Base-by-base conservation (phyloP, 2,329 filamentous ascomycete genomes). In the Hypoxylon sp. region DNA sequence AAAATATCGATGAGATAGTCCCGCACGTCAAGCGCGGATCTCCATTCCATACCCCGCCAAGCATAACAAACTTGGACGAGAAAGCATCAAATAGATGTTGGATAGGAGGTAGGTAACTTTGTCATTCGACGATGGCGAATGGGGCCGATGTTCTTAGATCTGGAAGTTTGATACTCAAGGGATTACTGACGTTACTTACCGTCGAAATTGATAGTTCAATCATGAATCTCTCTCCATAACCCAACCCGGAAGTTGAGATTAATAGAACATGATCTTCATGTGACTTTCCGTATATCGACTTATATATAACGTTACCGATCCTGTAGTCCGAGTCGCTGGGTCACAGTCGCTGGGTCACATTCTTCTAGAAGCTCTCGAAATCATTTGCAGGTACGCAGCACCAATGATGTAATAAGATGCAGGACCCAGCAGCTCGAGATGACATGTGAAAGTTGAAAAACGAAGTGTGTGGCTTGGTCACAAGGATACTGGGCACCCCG, bases 361-460 rank as follows among this genome's bases (percentile, higher is more conserved):
- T 42, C 27, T 64, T 67, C 51, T 48, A 61, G 61, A 64, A 64
- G 49, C 10, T 37, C 62, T 67, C 46, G 57, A 62, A 51, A 31
- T 67, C 44, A 35, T 61, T 17, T 17, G 20, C 31, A 13, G 31
- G 6, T 30, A 53, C 44, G 46, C 55, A 20, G 64, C 31, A 30
- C 40, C 30, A 35, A 65, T 68, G 61, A 65, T 65, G 68, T 70
- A 65, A 69, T 61, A 11, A 51, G 35, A 55, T 42, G 53, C 27
- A 48, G 53, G 44, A 46, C 46, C 44, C 31, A 59, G 50, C 33
- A 14, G 10, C 7, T 48, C 30, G 35, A 35, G 62, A 63, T 62
- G 37, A 33, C 68, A 70, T 70, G 68, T 70, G 68, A 70, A 70
- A 70, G 37, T 49, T 20, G 27, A 31, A 66, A 46, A 46, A 13